These are phyloP conservation scores for Tetracladium maxilliforme DNA, from an alignment of 2,329 filamentous ascomycete genomes.

Conservation along the genomic window DNA sequence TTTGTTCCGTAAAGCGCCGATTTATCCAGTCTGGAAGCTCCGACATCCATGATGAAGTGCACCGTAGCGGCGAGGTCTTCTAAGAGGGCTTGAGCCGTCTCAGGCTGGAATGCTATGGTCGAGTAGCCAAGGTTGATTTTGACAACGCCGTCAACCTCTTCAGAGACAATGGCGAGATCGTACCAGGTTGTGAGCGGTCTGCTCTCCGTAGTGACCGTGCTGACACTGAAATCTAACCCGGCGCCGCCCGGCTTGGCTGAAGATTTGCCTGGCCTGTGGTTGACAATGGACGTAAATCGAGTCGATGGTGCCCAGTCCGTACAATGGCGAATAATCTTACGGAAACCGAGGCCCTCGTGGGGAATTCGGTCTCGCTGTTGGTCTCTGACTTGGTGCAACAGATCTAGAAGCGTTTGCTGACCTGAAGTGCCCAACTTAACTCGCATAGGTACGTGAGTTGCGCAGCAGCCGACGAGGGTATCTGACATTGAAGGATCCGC, in stretches of 20 bases:
- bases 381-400: no score
- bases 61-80: constrained; percentile 1
- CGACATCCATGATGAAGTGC: background rate
- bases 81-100: constrained; percentile 1
- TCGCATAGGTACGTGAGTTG: no score
- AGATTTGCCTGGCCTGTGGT: no score
- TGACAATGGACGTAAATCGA: constrained; percentile 5
- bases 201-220: constrained; percentile 1
- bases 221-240: background rate
- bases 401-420: no score
- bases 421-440: no score
- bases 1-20: constrained; percentile 1
- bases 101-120: constrained; percentile 1
- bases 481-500: no score
- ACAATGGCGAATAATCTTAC: constrained; percentile 6
- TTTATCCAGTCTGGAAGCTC: constrained; percentile 1
- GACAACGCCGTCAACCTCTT: background rate
- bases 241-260: constrained; percentile 1
- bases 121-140: constrained; percentile 1
- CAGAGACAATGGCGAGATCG: constrained; percentile 1
- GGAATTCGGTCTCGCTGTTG: constrained; percentile 5
- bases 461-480: no score
- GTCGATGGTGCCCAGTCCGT: constrained; percentile 6
- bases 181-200: constrained; percentile 1
- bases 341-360: constrained; percentile 6